Conservation (phyloP, 1,284 basidiomycete species). For the Phellopilus nigrolimitatus region DNA sequence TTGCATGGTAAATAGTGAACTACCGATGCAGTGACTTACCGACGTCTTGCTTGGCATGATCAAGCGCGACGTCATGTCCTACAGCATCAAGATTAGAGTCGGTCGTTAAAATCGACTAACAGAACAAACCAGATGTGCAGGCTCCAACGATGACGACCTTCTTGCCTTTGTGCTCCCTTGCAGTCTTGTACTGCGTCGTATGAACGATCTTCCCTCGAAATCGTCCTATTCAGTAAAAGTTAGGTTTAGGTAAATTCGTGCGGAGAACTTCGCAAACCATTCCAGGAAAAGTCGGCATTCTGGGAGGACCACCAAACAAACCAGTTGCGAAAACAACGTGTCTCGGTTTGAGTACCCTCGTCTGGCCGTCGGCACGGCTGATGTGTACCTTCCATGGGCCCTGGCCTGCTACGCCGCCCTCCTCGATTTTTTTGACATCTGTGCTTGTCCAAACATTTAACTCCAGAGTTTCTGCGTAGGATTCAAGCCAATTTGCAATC, state of each 20-base stretch:
- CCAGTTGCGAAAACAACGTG: slow-evolving; percentile 33
- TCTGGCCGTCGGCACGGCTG: slow-evolving; percentile 24
- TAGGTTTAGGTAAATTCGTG: background rate
- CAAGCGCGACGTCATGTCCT: slow-evolving; percentile 31
- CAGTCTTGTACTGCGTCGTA: slow-evolving; percentile 46
- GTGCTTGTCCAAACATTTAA: slow-evolving; percentile 63
- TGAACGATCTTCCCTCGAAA: slow-evolving; percentile 55
- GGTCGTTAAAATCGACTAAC: background rate
- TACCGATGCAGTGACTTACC: slow-evolving; percentile 11
- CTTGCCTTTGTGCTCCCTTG: slow-evolving; percentile 48
- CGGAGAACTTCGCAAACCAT: background rate
- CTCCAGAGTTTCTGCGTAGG: slow-evolving; percentile 59
- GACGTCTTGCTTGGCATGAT: slow-evolving; percentile 33
- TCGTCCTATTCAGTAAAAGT: slow-evolving; percentile 34
- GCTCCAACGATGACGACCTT: slow-evolving; percentile 58
- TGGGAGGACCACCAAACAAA: slow-evolving; percentile 32
- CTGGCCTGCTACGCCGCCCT: slow-evolving; percentile 25
- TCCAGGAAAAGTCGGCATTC: slow-evolving; percentile 24
- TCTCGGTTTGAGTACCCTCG: slow-evolving; percentile 28
- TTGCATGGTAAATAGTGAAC: background rate
- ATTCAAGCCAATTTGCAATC: slow-evolving; percentile 67
- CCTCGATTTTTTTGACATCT: slow-evolving; percentile 24
- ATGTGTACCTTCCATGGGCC: slow-evolving; percentile 33
- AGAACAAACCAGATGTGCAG: slow-evolving; percentile 47
- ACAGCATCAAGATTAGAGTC: background rate